These are phyloP conservation scores for Penicillium sp. DNA, from an alignment of 2,329 filamentous ascomycete genomes.

Conservation along the genomic window DNA sequence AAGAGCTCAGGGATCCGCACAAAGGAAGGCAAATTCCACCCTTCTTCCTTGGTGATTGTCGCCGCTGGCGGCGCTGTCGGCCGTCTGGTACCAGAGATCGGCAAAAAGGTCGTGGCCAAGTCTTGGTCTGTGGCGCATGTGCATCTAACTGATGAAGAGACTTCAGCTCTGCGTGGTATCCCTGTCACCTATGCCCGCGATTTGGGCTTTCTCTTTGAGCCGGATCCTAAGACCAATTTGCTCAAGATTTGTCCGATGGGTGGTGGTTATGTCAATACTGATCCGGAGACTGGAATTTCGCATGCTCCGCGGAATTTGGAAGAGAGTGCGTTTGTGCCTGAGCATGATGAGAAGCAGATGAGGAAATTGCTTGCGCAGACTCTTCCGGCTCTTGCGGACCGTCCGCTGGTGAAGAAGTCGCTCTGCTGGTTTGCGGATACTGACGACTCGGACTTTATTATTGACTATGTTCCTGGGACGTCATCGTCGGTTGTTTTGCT, in stretches of 20 bases:
- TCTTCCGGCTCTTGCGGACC: constrained; percentile 53
- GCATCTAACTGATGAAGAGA: constrained; percentile 56
- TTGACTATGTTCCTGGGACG: constrained; percentile 58
- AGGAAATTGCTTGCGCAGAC: constrained; percentile 53
- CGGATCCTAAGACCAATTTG: constrained; percentile 57
- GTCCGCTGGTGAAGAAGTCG: constrained; percentile 56
- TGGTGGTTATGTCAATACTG: constrained; percentile 56
- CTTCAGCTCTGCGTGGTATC: constrained; percentile 55
- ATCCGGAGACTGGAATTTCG: constrained; percentile 43
- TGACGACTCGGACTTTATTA: constrained; percentile 58
- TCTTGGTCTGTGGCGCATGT: constrained; percentile 62
- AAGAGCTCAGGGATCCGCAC: constrained; percentile 40
- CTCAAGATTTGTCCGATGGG: constrained; percentile 62
- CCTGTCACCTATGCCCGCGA: constrained; percentile 62
- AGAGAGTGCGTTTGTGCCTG: constrained; percentile 51
- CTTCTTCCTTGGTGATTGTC: constrained; percentile 48
- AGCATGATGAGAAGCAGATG: constrained; percentile 54
- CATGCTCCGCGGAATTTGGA: constrained; percentile 41
- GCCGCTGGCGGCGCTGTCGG: constrained; percentile 54
- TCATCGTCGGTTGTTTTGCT: constrained; percentile 50
- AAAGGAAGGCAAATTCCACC: constrained; percentile 39
- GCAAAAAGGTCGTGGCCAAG: constrained; percentile 54
- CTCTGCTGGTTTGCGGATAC: constrained; percentile 67
- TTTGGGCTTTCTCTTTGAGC: constrained; percentile 65
- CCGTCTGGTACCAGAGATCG: constrained; percentile 51